Percentiles rank a stretch among this genome's conserved stretches.
These are phyloP conservation scores for Trametes versicolor DNA, from an alignment of 1,284 basidiomycete genomes.

Conservation along the genomic window DNA sequence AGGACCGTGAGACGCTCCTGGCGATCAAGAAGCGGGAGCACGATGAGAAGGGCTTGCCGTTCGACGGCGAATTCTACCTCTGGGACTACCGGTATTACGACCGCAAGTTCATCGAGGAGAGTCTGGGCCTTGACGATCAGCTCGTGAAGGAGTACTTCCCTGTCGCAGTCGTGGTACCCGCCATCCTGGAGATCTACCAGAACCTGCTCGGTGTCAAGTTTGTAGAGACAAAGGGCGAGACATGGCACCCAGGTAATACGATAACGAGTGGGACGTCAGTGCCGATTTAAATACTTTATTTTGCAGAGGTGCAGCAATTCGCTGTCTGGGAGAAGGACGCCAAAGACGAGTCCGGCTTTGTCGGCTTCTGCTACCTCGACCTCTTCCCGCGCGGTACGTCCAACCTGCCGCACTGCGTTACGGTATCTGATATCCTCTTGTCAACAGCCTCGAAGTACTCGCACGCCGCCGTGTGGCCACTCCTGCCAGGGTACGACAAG, in stretches of 20 bases:
- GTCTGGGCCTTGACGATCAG: conserved; percentile 74
- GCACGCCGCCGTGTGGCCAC: conserved; percentile 87
- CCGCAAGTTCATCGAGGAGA: conserved; percentile 73
- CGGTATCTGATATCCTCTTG: neutral
- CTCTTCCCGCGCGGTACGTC: conserved; percentile 82
- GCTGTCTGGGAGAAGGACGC: conserved; percentile 83
- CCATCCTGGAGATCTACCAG: conserved; percentile 85
- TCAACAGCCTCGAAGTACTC: conserved; percentile 77
- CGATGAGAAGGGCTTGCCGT: conserved; percentile 61
- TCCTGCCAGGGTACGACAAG: conserved; percentile 68
- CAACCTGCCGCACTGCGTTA: neutral
- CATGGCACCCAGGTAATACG: conserved; percentile 77
- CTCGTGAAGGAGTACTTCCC: conserved; percentile 89
- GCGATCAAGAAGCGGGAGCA: conserved; percentile 80
- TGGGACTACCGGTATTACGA: conserved; percentile 70
- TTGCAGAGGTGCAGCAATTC: conserved; percentile 79
- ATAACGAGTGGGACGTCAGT: neutral
- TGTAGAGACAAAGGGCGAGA: conserved; percentile 65
- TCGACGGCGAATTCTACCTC: conserved; percentile 71
- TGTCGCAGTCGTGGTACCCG: conserved; percentile 80
- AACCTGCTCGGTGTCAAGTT: conserved; percentile 80
- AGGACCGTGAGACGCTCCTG: conserved; percentile 73
- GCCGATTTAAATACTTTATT: neutral
- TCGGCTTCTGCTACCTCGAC: conserved; percentile 88
- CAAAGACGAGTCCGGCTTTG: conserved; percentile 72